Evolutionary conservation across 176 grass and related monocot genomes (phyloP), one percentile per base, ranked within the genome.

Genomic region (Microstegium vimineum): DNA sequence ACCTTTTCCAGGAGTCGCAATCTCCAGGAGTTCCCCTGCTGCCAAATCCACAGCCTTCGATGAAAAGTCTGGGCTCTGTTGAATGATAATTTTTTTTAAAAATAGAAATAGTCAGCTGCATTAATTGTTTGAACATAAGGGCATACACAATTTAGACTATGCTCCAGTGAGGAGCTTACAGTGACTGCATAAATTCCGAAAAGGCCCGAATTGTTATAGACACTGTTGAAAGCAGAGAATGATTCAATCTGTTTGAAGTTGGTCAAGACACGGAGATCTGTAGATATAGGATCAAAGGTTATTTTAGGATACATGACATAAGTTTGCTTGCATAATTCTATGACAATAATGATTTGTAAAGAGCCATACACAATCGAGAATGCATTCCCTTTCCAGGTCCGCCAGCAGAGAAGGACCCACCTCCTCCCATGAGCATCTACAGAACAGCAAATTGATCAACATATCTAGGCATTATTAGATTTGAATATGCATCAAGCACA

Each of bases 361-460:
- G 65, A 31, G 31, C 42, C 89, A 74, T 97, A 97, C 94, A 97
- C 69, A 97, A 85, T 36, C 94, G 78, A 88, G 94, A 97, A 83
- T 91, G 81, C 94, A 97, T 94, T 69, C 94, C 94, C 81, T 97
- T 97, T 68, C 94, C 94, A 82, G 94, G 91, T 27, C 94, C 94
- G 47, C 94, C 94, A 75, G 91, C 89, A 43, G 94, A 97, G 84
- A 97, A 97, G 72, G 91, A 94, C 26, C 89, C 87, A 35, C 91
- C 94, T 84, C 94, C 91, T 84, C 94, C 94, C 91, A 97, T 94
- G 46, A 97, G 94, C 91, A 97, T 94, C 94, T 97, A 67, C 35
- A 87, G 23, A 80, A 41, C 40, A 94, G 64, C 10, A 43, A 73
- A 49, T 49, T 30, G 5, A 69, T 56, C 69, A n/a, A 60, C 30